Base-by-base conservation (phyloP, 208 protist species). In the Leishmania mexicana region DNA sequence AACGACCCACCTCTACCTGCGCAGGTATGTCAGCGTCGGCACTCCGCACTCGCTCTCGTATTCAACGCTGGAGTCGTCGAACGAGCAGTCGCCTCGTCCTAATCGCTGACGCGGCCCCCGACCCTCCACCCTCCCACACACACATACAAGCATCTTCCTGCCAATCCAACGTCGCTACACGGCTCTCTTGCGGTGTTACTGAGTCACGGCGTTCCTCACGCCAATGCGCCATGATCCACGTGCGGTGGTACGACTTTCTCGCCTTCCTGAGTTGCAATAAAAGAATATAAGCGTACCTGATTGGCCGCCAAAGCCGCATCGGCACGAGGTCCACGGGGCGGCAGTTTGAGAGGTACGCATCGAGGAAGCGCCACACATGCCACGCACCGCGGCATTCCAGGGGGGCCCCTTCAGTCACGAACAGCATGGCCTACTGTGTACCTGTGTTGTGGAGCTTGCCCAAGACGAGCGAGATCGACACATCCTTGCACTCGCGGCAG, bases 241-340 rank as follows among this genome's bases (percentile, higher is more conserved):
- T 81, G 72, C 67, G 53, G 47, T 58, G 73, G 67, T 80, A 80
- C 47, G 62, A 75, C 38, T 31, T 71, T 19, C 54, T 51, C 10
- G 57, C 40, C 6, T 80, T 57, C 4, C 28, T 28, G 49, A 71
- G 11, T 35, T 77, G 45, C 76, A 75, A 87, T 17, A 85, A 85
- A 19, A 92, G 75, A 49, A 91, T 73, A 45, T 87, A 60, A 19
- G 79, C 49, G 75, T 92, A 91, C 42, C 90, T 62, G 31, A 92
- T 83, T 15, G 88, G 78, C 15, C 74, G 49, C 87, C 90, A 88
- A 75, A 90, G 19, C 54, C 72, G 82, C 40, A 65, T 62, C 15
- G 88, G 88, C 11, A 86, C 45, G 2, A 80, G n/a, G 49, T 89
- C 85, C 35, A 90, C 76, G 28, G 83, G 49, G 8, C 90, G 80